Conservation (phyloP, 257 asterid genomes). For the Capsicum baccatum region DNA sequence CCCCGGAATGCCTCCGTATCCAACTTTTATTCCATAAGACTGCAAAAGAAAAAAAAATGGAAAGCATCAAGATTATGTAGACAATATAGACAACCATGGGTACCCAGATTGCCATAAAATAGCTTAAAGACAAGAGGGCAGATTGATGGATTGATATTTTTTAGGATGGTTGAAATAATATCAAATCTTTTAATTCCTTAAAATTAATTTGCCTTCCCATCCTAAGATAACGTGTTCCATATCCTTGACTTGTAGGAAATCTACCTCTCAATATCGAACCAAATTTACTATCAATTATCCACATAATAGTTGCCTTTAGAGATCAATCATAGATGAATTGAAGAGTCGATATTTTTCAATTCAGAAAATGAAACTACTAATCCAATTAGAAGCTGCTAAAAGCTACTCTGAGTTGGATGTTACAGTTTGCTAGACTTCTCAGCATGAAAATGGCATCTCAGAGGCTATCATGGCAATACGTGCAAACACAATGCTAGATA, state of each 20-base stretch:
- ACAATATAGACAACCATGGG: neutral
- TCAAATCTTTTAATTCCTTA: neutral
- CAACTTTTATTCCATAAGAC: conserved; percentile 93
- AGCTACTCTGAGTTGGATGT: neutral
- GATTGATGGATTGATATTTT: neutral
- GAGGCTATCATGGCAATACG: neutral
- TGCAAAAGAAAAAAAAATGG: conserved; percentile 41
- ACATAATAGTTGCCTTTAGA: neutral
- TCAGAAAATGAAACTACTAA: neutral
- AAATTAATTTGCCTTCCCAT: neutral
- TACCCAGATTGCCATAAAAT: neutral
- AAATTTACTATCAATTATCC: neutral
- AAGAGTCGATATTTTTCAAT: neutral
- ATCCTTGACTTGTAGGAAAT: neutral
- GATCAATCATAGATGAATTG: neutral
- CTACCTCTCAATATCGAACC: neutral
- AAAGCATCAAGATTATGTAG: neutral
- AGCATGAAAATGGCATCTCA: neutral
- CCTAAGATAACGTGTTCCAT: neutral
- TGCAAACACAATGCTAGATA: neutral
- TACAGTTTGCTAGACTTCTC: conserved; percentile 8
- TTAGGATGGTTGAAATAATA: neutral
- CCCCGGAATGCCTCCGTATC: conserved; percentile 80
- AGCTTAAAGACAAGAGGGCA: neutral
- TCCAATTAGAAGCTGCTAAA: neutral